These are phyloP conservation scores for Ballota nigra DNA, from an alignment of 257 asterid genomes.

Conservation along the genomic window DNA sequence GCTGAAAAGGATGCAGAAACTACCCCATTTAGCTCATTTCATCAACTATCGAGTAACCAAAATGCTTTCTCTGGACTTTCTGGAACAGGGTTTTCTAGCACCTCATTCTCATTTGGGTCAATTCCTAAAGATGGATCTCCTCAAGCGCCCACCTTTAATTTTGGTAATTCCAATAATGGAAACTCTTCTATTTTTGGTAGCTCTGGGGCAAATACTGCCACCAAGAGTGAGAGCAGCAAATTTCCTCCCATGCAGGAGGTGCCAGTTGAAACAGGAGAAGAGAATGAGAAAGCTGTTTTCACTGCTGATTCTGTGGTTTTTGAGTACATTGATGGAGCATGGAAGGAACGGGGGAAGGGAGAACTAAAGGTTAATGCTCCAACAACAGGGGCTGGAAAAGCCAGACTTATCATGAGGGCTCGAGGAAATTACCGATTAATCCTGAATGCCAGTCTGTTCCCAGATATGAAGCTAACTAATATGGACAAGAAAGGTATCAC, in stretches of 20 bases:
- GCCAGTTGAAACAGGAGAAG: constrained; percentile 73
- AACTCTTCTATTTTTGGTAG: constrained; percentile 45
- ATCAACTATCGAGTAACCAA: constrained; percentile 70
- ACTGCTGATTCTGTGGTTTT: constrained; percentile 68
- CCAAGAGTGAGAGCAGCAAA: constrained; percentile 43
- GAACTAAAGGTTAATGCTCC: constrained; percentile 74
- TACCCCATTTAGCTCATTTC: constrained; percentile 71
- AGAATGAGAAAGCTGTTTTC: constrained; percentile 64
- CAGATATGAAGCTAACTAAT: constrained; percentile 83
- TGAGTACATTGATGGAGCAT: constrained; percentile 62
- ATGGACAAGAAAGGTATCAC: constrained; percentile 96
- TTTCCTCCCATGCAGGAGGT: constrained; percentile 60
- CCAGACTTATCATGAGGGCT: constrained; percentile 86
- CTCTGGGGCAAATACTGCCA: constrained; percentile 29
- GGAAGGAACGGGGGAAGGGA: constrained; percentile 98
- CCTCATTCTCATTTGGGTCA: constrained; percentile 79
- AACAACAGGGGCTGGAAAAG: constrained; percentile 52
- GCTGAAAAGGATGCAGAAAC: constrained; percentile 46
- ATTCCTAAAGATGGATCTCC: constrained; percentile 46
- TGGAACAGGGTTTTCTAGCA: constrained; percentile 79
- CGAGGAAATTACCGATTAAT: constrained; percentile 80
- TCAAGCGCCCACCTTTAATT: constrained; percentile 37
- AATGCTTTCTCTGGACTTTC: constrained; percentile 88
- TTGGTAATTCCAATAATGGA: constrained; percentile 48
- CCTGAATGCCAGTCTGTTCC: constrained; percentile 77